These are phyloP conservation scores for Circinella umbellata DNA, from an alignment of 371 early-diverging fungal species.

Conservation along the genomic window DNA sequence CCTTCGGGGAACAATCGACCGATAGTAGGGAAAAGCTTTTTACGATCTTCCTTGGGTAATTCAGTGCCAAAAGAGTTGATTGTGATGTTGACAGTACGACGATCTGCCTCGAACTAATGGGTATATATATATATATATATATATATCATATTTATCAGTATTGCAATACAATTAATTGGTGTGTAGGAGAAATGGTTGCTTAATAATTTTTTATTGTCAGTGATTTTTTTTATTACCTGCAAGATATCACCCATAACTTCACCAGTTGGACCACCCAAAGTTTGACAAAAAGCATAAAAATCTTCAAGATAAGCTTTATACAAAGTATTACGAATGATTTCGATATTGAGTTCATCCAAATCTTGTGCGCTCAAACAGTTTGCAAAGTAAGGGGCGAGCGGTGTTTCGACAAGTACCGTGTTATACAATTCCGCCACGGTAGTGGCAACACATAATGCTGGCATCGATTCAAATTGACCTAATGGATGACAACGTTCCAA, in stretches of 20 bases:
- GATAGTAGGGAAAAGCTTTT: slow-evolving; percentile 88
- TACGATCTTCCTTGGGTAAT: slow-evolving; percentile 93
- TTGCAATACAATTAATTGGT: too few species aligned
- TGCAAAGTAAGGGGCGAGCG: slow-evolving; percentile 96
- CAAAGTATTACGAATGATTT: slow-evolving; percentile 97
- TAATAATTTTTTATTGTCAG: neutral
- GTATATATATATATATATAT: too few species aligned
- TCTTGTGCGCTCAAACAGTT: slow-evolving; percentile 96
- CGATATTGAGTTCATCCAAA: slow-evolving; percentile 98
- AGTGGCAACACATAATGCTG: slow-evolving; percentile 96
- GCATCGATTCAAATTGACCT: slow-evolving; percentile 96
- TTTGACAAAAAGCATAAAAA: slow-evolving; percentile 89
- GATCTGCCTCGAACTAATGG: slow-evolving; percentile 94
- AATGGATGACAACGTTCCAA: slow-evolving; percentile 96
- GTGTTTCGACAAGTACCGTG: slow-evolving; percentile 97
- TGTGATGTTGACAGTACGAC: slow-evolving; percentile 96
- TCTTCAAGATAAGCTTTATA: slow-evolving; percentile 99
- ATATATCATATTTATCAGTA: too few species aligned
- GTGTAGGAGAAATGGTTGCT: too few species aligned
- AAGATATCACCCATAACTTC: slow-evolving; percentile 95
- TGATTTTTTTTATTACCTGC: slow-evolving; percentile 54
- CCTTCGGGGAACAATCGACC: slow-evolving; percentile 96
- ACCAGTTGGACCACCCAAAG: slow-evolving; percentile 87
- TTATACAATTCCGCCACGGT: slow-evolving; percentile 95
- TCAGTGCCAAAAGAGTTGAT: slow-evolving; percentile 98